A percentile compares a stretch with the other conserved stretches of the same genome.
phyloP scores from a whole-genome alignment of 257 asterid genomes.

The Thymus mandschuricus region DNA sequence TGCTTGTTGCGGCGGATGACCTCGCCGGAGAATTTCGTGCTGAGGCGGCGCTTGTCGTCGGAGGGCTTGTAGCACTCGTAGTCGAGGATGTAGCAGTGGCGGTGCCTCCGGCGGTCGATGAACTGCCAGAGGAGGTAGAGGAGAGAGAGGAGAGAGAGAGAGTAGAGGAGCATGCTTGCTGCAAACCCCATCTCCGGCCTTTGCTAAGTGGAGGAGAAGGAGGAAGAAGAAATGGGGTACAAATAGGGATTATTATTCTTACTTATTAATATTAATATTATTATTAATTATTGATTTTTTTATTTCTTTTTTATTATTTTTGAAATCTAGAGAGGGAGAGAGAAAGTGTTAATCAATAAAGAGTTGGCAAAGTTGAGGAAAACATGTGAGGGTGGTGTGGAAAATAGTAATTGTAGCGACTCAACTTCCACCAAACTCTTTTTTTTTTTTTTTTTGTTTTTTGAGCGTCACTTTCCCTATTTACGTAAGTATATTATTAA shows the following conservation, averaged over 20 bases:
- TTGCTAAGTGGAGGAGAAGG: background rate
- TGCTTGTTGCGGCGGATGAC: constrained; percentile 69
- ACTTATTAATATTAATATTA: too few species aligned
- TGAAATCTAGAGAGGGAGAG: background rate
- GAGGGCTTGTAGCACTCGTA: constrained; percentile 70
- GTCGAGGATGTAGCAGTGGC: constrained; percentile 69
- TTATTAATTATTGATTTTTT: too few species aligned
- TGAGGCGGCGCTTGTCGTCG: constrained; percentile 55
- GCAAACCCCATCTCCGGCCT: constrained; percentile 43
- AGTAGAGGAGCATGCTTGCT: constrained; percentile 27
- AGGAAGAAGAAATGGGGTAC: background rate
- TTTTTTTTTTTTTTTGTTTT: background rate
- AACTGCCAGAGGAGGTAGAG: constrained; percentile 35
- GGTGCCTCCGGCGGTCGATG: constrained; percentile 41
- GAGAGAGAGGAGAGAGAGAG: constrained; percentile 49
- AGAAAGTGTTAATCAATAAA: constrained; percentile 1
- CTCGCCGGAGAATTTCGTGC: constrained; percentile 65
- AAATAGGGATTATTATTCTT: background rate
- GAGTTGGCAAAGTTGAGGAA: constrained; percentile 24
- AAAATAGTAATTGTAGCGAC: constrained; percentile 35
- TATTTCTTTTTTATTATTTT: too few species aligned
- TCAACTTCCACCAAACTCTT: constrained; percentile 65
- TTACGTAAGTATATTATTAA: background rate
- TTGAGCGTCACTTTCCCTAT: constrained; percentile 31
- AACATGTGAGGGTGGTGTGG: constrained; percentile 46